These are phyloP conservation scores for Penicillium sp. DNA, from an alignment of 2,329 filamentous ascomycete species.

Conservation along the genomic window DNA sequence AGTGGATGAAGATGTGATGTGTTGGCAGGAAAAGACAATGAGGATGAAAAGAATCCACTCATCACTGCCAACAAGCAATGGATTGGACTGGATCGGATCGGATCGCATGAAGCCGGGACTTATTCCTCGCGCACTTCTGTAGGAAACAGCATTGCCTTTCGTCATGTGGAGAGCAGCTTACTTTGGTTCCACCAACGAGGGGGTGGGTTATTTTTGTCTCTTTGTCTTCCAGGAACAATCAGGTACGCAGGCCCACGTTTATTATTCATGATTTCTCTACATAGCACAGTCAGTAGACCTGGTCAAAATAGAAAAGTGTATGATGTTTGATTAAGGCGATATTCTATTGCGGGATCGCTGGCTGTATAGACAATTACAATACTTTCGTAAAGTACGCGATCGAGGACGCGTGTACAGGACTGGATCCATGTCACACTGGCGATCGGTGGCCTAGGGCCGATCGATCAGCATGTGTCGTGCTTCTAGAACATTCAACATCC, in stretches of 20 bases:
- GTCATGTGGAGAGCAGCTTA: constrained; percentile 8
- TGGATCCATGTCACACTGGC: constrained; percentile 5
- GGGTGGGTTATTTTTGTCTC: constrained; percentile 12
- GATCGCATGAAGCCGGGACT: constrained; percentile 10
- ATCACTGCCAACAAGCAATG: constrained; percentile 1
- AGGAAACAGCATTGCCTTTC: not conserved
- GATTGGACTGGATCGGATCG: constrained; percentile 19
- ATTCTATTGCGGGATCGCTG: no score
- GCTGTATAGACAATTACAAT: no score
- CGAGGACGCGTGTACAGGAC: constrained; percentile 12
- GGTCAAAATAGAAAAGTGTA: no score
- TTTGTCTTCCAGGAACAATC: constrained; percentile 5
- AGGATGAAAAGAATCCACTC: not conserved
- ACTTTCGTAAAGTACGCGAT: constrained; percentile 6
- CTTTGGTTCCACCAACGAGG: constrained; percentile 7
- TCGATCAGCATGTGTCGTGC: not conserved
- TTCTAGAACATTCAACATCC: constrained; percentile 16
- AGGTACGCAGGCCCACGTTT: not conserved
- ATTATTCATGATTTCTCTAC: no score
- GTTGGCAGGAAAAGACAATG: no score
- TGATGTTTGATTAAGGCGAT: no score
- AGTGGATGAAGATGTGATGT: no score
- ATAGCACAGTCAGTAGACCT: no score
- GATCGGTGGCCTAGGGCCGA: constrained; percentile 6
- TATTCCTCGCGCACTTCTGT: constrained; percentile 4